Percentiles rank a stretch among this genome's conserved stretches.
phyloP scores from a whole-genome alignment of 345 rosid genomes.

The Acer negundo region DNA sequence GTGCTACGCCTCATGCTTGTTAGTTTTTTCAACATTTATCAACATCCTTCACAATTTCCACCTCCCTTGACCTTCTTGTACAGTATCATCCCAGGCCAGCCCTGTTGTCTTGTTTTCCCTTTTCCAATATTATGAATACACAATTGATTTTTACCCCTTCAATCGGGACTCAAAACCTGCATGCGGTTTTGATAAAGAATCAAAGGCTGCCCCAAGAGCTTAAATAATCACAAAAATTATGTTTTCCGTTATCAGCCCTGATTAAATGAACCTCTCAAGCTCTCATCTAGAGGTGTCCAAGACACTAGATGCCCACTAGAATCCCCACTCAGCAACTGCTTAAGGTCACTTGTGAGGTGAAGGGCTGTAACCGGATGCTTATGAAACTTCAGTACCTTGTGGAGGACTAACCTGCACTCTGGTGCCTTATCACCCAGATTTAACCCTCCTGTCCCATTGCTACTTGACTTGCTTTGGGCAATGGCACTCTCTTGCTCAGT shows the following conservation, averaged over 20 bases:
- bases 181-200: slow-evolving; percentile 21
- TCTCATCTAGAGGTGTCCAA: slow-evolving; percentile 94
- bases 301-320: slow-evolving; percentile 82
- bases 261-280: slow-evolving; percentile 59
- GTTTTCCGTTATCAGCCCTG: slow-evolving; percentile 41
- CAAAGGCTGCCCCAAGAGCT: slow-evolving; percentile 20
- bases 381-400: slow-evolving; percentile 82
- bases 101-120: slow-evolving; percentile 23
- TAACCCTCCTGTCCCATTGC: slow-evolving; percentile 52
- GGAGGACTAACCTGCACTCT: slow-evolving; percentile 83
- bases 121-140: slow-evolving; percentile 19
- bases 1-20: slow-evolving; percentile 7
- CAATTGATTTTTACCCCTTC: slow-evolving; percentile 4
- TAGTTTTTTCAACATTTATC: slow-evolving; percentile 10
- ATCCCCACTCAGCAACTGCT: slow-evolving; percentile 96
- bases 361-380: slow-evolving; percentile 90
- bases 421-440: slow-evolving; percentile 64
- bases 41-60: not conserved
- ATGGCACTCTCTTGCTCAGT: slow-evolving; percentile 50
- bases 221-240: slow-evolving; percentile 15
- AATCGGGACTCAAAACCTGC: slow-evolving; percentile 21
- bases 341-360: slow-evolving; percentile 71
- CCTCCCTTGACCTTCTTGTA: not conserved
- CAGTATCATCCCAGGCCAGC: slow-evolving; percentile 32
- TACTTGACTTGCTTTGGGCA: slow-evolving; percentile 45